These are phyloP conservation scores for Pythium coloratum DNA, from an alignment of 352 stramenopile genomes.

Conservation along the genomic window DNA sequence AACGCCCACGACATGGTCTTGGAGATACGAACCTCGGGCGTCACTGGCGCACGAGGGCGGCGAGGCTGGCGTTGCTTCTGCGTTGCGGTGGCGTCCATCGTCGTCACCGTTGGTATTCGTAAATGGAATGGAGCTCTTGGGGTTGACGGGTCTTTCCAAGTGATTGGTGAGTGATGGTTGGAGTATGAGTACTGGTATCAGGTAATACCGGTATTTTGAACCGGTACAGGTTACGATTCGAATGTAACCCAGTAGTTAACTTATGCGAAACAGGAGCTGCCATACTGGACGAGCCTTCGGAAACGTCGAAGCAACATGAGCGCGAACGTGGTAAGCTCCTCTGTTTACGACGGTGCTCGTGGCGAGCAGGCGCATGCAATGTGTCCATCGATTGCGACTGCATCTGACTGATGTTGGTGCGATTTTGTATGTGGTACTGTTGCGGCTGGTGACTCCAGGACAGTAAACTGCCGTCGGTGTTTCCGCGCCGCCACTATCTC, in stretches of 20 bases:
- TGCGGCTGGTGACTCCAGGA: conserved; percentile 35
- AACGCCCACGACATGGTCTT: conserved; percentile 79
- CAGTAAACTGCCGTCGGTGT: conserved; percentile 69
- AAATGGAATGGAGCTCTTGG: conserved; percentile 2
- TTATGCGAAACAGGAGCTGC: background rate
- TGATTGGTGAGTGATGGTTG: conserved; percentile 12
- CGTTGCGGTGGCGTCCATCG: background rate
- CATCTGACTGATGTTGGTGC: background rate
- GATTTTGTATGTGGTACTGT: background rate
- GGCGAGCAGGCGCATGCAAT: background rate
- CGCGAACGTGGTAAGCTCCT: conserved; percentile 3
- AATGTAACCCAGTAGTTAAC: background rate
- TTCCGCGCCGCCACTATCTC: conserved; percentile 67
- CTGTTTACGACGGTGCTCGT: background rate
- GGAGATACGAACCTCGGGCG: conserved; percentile 65
- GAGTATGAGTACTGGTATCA: conserved; percentile 11
- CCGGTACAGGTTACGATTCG: background rate
- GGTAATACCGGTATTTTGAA: background rate
- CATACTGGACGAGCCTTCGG: background rate
- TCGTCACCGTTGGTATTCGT: background rate
- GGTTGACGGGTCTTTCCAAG: background rate
- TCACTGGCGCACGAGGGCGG: conserved; percentile 10
- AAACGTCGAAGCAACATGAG: conserved; percentile 6
- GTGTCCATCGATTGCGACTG: background rate
- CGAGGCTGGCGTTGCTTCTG: conserved; percentile 1